Conservation (phyloP, 1,284 basidiomycete species). For the Apiotrichum gracile region DNA sequence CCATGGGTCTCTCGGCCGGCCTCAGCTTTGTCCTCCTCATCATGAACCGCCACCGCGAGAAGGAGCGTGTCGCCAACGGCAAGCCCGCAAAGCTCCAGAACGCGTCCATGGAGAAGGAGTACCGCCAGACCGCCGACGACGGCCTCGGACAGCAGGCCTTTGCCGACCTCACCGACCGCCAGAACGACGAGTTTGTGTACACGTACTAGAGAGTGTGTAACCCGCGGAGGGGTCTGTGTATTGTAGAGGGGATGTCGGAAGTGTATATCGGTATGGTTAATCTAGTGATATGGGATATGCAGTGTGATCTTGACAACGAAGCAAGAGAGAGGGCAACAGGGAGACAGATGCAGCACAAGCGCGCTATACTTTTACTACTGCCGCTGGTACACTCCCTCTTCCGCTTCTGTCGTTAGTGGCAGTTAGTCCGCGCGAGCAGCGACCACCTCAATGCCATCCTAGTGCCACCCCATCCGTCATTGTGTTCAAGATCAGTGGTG, state of each 20-base stretch:
- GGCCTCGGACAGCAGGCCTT: constrained; percentile 25
- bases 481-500: too few species aligned
- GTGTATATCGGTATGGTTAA: too few species aligned
- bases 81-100: constrained; percentile 41
- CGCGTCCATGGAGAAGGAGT: constrained; percentile 27
- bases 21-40: constrained; percentile 17
- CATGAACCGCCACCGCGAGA: constrained; percentile 37
- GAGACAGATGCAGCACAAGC: neutral
- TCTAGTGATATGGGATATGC: too few species aligned
- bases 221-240: neutral
- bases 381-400: too few species aligned
- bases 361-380: too few species aligned
- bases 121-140: constrained; percentile 13
- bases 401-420: too few species aligned
- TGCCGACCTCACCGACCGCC: constrained; percentile 32
- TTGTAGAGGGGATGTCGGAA: neutral
- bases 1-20: constrained; percentile 6
- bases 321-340: neutral
- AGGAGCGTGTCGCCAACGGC: constrained; percentile 32
- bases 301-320: neutral
- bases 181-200: constrained; percentile 28
- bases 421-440: too few species aligned
- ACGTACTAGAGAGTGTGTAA: constrained; percentile 13
- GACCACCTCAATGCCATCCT: too few species aligned
- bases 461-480: too few species aligned